A percentile compares a stretch with the other conserved stretches of the same genome.
These are phyloP conservation scores for Clarireedia hainanense DNA, from an alignment of 2,329 filamentous ascomycete genomes.

Conservation along the genomic window DNA sequence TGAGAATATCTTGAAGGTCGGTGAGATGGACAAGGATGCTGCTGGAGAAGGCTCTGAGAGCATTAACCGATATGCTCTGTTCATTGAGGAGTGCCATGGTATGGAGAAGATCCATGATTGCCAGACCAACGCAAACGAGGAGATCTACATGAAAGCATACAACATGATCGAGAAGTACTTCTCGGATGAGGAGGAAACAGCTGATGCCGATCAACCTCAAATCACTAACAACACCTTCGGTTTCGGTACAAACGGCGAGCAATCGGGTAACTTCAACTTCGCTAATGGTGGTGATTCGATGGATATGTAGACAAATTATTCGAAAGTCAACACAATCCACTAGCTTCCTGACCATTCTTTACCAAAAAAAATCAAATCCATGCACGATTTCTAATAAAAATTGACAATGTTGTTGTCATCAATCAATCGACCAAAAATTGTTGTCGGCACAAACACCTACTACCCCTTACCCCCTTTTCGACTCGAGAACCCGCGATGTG, in stretches of 20 bases:
- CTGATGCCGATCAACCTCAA: constrained; percentile 58
- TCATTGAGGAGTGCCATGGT: constrained; percentile 96
- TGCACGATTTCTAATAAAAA: constrained; percentile 23
- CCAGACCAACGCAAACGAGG: constrained; percentile 99
- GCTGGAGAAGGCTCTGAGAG: constrained; percentile 64
- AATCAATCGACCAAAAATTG: constrained; percentile 8
- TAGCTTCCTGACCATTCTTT: constrained; percentile 14
- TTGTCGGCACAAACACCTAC: constrained; percentile 6
- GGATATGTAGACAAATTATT: constrained; percentile 53
- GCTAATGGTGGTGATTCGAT: constrained; percentile 66
- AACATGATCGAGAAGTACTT: constrained; percentile 99
- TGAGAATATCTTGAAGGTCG: constrained; percentile 99
- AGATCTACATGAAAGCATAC: constrained; percentile 99
- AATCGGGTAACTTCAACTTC: constrained; percentile 90
- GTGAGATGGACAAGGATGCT: constrained; percentile 95
- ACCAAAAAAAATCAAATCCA: constrained; percentile 2
- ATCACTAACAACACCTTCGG: constrained; percentile 68
- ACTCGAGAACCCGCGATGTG: constrained; percentile 20
- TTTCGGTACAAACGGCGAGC: constrained; percentile 65
- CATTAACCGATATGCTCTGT: constrained; percentile 94
- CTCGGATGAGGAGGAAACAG: constrained; percentile 86
- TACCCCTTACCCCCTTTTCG: constrained; percentile 11
- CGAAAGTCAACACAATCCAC: constrained; percentile 12
- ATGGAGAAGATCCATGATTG: constrained; percentile 99
- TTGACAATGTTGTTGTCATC: constrained; percentile 16